Conservation (phyloP, 345 rosid species). For the Murraya koenigii region DNA sequence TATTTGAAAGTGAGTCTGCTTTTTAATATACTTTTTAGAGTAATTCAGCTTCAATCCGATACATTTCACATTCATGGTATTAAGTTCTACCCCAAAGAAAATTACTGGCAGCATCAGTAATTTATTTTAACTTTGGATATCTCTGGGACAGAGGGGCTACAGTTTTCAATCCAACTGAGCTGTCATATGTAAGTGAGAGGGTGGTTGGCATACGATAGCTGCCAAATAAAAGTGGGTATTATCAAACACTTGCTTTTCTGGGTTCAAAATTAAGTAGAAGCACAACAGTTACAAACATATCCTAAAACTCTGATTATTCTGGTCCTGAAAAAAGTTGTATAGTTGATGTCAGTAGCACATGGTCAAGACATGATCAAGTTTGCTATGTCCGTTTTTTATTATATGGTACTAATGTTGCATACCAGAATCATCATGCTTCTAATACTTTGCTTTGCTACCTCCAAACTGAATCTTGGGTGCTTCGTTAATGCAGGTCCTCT, state of each 20-base stretch:
- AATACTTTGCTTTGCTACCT: background rate
- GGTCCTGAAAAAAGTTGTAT: background rate
- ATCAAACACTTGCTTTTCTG: too few species aligned
- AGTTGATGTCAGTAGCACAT: background rate
- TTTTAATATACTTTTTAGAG: background rate
- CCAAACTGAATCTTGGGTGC: background rate
- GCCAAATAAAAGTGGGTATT: too few species aligned
- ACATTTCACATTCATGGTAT: background rate
- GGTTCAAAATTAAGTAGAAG: too few species aligned
- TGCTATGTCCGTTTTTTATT: background rate
- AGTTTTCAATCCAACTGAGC: too few species aligned
- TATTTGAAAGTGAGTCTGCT: background rate
- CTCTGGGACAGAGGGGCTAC: too few species aligned
- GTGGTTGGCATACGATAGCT: too few species aligned
- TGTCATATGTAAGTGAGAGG: too few species aligned
- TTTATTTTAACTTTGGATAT: background rate
- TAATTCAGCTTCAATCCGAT: background rate
- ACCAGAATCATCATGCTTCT: background rate
- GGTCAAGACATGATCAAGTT: background rate
- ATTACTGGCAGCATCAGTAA: background rate
- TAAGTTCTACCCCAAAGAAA: background rate
- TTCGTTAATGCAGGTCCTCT: constrained; percentile 38
- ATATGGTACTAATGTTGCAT: background rate
- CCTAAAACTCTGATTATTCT: background rate
- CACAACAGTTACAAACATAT: too few species aligned